Evolutionary conservation across 2,329 filamentous ascomycete species (phyloP), one percentile per base, ranked within the genome.

Genomic region (Byssoonygena ceratinophila): DNA sequence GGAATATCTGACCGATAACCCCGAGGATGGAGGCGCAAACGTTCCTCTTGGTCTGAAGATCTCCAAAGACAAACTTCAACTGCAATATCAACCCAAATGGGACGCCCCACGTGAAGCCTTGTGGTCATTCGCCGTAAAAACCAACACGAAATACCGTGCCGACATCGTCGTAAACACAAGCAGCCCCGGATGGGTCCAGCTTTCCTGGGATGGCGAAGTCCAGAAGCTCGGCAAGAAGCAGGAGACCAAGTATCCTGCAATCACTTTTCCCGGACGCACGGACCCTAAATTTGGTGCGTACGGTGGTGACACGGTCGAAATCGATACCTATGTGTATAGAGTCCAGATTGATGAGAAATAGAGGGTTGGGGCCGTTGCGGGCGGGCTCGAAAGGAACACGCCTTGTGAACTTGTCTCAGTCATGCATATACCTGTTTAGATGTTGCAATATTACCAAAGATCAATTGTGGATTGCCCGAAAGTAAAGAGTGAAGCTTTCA

Each of bases 241-340:
- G 25, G 41, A 50, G 37, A 47, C 40, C n/a, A 41, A 41, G 43
- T 53, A 50, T 27, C 18, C 43, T 4, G 54, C 54, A n/a, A 55
- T 51, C 16, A 55, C 54, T 12, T 55, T 55, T 18, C 54, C 54
- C 22, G 54, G 54, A 7, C 50, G 51, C 11, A 23, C 54, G 31
- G 54, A 55, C 43, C 54, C 54, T 14, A 55, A 55, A 39, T 55
- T 55, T 27, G 54, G 54, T 6, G 54, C 54, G 12, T 55, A 55
- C n/a, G 23, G 49, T 22, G 54, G 50, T 2, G 45, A 46, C 3
- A 32, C 50, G 36, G 32, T 55, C 11, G 46, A 55, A 34, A 41
- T 55, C 22, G 54, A 55, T 32, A 41, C 40, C 12, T 55, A 51
- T 39, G 51, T 55, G 20, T 55, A 55, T 37, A 20, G 32, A 20